phyloP scores from a whole-genome alignment of 208 protist species.

The Wallacemonas rigidus region DNA sequence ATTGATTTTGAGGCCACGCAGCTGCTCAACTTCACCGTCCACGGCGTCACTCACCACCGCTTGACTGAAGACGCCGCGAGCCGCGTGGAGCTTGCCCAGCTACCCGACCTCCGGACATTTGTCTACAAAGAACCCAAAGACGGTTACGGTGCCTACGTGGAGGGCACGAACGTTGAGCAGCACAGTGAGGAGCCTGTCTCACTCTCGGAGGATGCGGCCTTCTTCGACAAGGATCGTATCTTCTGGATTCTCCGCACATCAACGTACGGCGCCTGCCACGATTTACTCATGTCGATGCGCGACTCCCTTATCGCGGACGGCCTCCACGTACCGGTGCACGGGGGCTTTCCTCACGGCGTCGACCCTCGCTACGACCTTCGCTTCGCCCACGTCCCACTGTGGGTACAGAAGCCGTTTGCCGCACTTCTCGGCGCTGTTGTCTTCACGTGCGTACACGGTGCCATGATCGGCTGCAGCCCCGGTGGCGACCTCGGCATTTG shows the following conservation, averaged over 20 bases:
- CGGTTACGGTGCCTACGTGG: constrained; percentile 18
- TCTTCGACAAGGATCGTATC: constrained; percentile 29
- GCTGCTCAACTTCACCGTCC: constrained; percentile 27
- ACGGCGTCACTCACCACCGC: constrained; percentile 28
- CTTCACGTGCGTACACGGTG: constrained; percentile 47
- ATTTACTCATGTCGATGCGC: constrained; percentile 30
- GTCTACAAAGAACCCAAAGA: neutral
- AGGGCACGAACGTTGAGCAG: constrained; percentile 18
- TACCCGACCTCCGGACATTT: constrained; percentile 25
- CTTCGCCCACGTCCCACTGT: constrained; percentile 38
- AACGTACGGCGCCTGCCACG: constrained; percentile 25
- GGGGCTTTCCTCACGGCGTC: constrained; percentile 29
- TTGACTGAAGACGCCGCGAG: constrained; percentile 18
- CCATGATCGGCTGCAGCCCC: constrained; percentile 37
- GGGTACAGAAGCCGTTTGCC: constrained; percentile 32
- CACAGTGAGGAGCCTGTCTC: constrained; percentile 20
- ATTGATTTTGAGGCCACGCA: constrained; percentile 26
- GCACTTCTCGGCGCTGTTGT: constrained; percentile 34
- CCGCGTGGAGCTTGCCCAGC: constrained; percentile 24
- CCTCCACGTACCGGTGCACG: constrained; percentile 33
- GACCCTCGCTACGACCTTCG: constrained; percentile 52
- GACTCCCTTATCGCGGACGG: constrained; percentile 46
- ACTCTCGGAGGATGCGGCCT: constrained; percentile 24
- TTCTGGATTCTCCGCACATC: constrained; percentile 30
- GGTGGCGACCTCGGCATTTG: constrained; percentile 24